phyloP scores from a whole-genome alignment of 192 early-diverging fungal genomes.

The Spizellomyces punctatus region DNA sequence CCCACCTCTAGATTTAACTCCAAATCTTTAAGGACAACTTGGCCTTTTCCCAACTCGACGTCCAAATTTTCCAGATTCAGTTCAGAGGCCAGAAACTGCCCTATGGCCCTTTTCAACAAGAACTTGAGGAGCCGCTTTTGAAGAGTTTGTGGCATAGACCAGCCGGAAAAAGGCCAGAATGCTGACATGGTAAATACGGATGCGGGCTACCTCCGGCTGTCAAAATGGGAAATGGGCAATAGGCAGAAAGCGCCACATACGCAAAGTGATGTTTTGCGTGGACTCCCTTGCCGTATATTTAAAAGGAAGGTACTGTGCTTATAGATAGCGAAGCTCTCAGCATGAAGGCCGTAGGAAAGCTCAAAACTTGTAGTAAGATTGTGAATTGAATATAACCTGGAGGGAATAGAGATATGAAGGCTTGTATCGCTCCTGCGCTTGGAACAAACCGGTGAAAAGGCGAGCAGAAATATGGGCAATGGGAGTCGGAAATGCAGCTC shows the following conservation, averaged over 20 bases:
- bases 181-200: constrained; percentile 7
- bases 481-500: no score
- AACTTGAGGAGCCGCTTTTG: constrained; percentile 87
- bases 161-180: constrained; percentile 32
- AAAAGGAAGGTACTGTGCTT: no score
- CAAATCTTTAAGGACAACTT: constrained; percentile 75
- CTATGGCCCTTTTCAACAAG: constrained; percentile 77
- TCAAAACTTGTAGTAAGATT: no score
- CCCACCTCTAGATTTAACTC: constrained; percentile 74
- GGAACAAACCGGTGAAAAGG: no score
- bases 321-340: no score
- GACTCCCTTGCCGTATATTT: no score
- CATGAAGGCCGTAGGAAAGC: no score
- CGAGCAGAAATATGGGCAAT: no score
- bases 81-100: constrained; percentile 78
- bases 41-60: constrained; percentile 75
- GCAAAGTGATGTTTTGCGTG: no score
- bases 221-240: not conserved
- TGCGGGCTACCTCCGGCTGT: not conserved
- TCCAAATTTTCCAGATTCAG: constrained; percentile 82
- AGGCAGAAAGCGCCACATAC: not conserved
- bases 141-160: constrained; percentile 51
- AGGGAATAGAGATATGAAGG: no score
- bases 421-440: no score
- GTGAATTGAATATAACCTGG: no score